phyloP scores from a whole-genome alignment of 257 asterid genomes.

The Prunella vulgaris region DNA sequence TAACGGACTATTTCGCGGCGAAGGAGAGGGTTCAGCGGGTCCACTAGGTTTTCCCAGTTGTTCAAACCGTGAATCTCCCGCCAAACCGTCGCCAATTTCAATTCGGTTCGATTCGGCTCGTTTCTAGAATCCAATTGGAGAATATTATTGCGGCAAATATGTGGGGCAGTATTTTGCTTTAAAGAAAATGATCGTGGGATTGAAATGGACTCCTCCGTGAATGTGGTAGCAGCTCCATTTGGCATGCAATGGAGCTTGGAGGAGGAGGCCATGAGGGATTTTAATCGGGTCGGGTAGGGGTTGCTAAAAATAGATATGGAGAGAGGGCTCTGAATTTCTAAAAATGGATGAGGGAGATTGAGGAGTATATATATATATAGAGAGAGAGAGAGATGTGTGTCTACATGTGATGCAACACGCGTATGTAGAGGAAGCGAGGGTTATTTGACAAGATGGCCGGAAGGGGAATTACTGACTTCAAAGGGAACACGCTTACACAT shows the following conservation, averaged over 20 bases:
- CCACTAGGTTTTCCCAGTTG: constrained; percentile 51
- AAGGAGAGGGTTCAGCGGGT: constrained; percentile 54
- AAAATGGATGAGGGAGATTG: neutral
- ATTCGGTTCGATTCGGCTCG: neutral
- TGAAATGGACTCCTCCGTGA: constrained; percentile 4
- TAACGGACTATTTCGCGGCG: constrained; percentile 51
- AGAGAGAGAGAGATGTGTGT: too few relatives aligned
- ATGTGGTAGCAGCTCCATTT: constrained; percentile 16
- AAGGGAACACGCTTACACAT: constrained; percentile 22
- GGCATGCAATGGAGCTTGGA: constrained; percentile 12
- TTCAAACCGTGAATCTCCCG: constrained; percentile 50
- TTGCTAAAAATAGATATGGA: neutral
- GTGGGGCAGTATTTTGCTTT: constrained; percentile 4
- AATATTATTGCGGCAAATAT: neutral
- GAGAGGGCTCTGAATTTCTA: neutral
- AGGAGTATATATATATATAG: neutral
- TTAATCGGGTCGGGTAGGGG: neutral
- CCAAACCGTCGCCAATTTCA: constrained; percentile 40
- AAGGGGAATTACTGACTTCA: constrained; percentile 14
- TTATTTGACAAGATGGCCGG: constrained; percentile 19
- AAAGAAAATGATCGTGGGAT: neutral
- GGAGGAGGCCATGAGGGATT: constrained; percentile 28
- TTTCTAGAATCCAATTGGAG: neutral
- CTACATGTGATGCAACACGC: neutral
- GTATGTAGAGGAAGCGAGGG: neutral